Evolutionary conservation across 768 basidiomycete species (phyloP), one percentile per base, ranked within the genome.

Genomic region (Amanita pseudoporphyria): DNA sequence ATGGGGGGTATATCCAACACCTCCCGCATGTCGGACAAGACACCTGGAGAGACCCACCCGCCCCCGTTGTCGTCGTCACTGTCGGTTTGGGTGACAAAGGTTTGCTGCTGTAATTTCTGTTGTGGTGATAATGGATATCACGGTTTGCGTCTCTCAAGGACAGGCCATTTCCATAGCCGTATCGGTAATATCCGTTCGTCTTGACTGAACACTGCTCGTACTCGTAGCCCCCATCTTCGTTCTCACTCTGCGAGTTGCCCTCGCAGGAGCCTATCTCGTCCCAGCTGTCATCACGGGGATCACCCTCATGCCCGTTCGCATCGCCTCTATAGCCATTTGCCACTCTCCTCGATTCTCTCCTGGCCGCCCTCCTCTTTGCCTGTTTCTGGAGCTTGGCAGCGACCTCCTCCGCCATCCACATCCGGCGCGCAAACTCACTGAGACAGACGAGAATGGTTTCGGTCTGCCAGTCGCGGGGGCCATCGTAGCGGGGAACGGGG

Each of bases 391-490:
- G 67, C 14, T 67, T 59, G 18, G 61, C 58, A 9, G 77, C 59
- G 1, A 63, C 56, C 7, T 74, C 72, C 54, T 81, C 82, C 10
- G 81, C 80, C 24, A 67, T 65, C 58, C 72, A 71, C 73, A 81
- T 76, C 56, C 81, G 68, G 33, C 70, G 66, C 2, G 74, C 74
- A 45, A 82, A 65, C 28, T 66, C 69, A 22, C 67, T 63, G 54
- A 82, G 67, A 12, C 73, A 74, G 49, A 73, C 72, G 30, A 77
- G 62, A 57, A 82, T 78, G 54, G 69, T 67, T 48, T 81, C 77
- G 18, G 76, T 81, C 56, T 79, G 74, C 75, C 72, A 77, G 63
- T 79, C 72, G 46, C 65, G 52, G 5, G 77, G 77, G 1, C 81
- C 81, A 54, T 65, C 62, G 60, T 79, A 80, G 44, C 68, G 68